A percentile compares a stretch with the other conserved stretches of the same genome.
Evolutionary conservation across 148 eudicot species (phyloP).

Genomic region (Amaranthus cruentus): DNA sequence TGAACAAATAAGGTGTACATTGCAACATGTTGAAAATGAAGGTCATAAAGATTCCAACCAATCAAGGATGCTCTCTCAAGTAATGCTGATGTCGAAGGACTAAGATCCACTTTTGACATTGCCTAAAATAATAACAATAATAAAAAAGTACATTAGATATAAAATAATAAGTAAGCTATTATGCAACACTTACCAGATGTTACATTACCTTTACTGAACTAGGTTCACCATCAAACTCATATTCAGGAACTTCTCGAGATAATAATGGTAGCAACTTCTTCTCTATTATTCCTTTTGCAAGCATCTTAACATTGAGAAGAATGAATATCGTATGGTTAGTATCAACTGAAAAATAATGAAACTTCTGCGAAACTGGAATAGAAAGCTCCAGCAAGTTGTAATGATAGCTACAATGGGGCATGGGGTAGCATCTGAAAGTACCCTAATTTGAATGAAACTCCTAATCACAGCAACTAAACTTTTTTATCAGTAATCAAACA

Average conservation of each 20-base stretch:
- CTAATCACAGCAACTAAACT: neutral
- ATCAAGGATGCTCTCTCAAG: conserved; percentile 75
- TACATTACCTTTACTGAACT: conserved; percentile 55
- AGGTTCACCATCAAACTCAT: conserved; percentile 52
- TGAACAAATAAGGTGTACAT: neutral
- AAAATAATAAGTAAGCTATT: conserved; percentile 6
- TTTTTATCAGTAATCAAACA: neutral
- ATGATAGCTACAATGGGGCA: neutral
- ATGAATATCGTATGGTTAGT: conserved; percentile 16
- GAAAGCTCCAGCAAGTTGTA: neutral
- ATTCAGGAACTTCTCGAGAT: conserved; percentile 50
- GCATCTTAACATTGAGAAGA: conserved; percentile 53
- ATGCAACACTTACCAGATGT: conserved; percentile 14
- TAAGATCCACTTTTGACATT: conserved; percentile 64
- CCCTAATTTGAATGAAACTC: neutral
- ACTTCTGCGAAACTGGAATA: neutral
- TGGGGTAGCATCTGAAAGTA: neutral
- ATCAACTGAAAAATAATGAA: neutral
- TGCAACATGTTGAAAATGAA: conserved; percentile 10
- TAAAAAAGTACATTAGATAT: conserved; percentile 6
- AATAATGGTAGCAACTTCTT: conserved; percentile 63
- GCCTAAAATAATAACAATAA: conserved; percentile 36
- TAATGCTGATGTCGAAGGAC: conserved; percentile 70
- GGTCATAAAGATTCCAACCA: conserved; percentile 40
- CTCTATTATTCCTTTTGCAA: conserved; percentile 80